Percentiles rank a stretch among this genome's conserved stretches.
Conservation (phyloP, 306 rosid genomes). For the Cucurbita maxima region DNA sequence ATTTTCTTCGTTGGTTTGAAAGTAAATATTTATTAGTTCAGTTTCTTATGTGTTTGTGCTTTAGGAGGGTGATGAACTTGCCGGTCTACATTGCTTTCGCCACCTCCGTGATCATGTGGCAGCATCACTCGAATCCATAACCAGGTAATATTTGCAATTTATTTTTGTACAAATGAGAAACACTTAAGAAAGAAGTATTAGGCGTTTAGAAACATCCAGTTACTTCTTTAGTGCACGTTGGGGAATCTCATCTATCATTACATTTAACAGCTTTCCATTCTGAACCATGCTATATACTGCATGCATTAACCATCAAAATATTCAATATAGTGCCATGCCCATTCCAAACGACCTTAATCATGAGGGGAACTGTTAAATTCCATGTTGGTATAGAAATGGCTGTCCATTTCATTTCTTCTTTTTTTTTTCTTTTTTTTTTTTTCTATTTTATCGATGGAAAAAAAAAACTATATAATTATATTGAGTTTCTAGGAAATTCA, state of each 20-base stretch:
- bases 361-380: background rate
- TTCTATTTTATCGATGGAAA: background rate
- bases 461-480: background rate
- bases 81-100: slow-evolving; percentile 95
- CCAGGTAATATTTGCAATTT: slow-evolving; percentile 41
- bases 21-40: background rate
- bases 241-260: background rate
- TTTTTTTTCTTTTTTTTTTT: background rate
- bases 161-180: background rate
- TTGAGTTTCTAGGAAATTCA: background rate
- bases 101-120: slow-evolving; percentile 87
- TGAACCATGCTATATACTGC: background rate
- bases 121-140: slow-evolving; percentile 77
- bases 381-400: background rate
- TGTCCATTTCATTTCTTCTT: background rate
- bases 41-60: slow-evolving; percentile 19
- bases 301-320: background rate
- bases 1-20: background rate
- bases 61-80: slow-evolving; percentile 93
- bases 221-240: background rate
- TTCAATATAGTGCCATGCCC: background rate
- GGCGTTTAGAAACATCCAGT: background rate
- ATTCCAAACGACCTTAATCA: background rate
- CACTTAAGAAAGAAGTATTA: background rate
- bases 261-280: background rate